Evolutionary conservation across 306 rosid genomes (phyloP).

Genomic region (Lathyrus sativus): DNA sequence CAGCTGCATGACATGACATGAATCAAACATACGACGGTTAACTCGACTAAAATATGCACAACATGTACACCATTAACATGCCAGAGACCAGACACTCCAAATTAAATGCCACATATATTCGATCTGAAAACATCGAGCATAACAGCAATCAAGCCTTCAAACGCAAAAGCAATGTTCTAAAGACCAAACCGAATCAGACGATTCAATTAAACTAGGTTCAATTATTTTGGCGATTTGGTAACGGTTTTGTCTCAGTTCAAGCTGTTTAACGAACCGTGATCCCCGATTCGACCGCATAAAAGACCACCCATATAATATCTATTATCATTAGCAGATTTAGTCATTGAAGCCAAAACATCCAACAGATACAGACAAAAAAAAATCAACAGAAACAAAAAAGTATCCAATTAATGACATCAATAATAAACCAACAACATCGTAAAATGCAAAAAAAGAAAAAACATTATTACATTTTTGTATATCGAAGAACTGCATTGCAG

Average conservation of each 20-base stretch:
- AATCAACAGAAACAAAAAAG: not conserved
- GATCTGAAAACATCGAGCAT: not conserved
- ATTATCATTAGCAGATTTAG: not conserved
- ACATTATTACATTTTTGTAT: constrained; percentile 69
- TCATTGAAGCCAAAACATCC: not conserved
- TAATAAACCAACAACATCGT: not conserved
- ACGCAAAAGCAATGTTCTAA: not conserved
- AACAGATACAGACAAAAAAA: not conserved
- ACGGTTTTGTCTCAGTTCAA: too few species aligned
- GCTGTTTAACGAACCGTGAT: not conserved
- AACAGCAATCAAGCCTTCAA: not conserved
- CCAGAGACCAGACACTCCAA: constrained; percentile 3
- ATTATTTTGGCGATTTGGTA: too few species aligned
- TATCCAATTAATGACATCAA: not conserved
- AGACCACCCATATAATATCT: not conserved
- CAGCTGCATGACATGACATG: constrained; percentile 58
- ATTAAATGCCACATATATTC: constrained; percentile 12
- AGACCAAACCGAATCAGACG: not conserved
- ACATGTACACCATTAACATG: constrained; percentile 4
- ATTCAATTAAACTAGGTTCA: not conserved
- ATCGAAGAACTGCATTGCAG: constrained; percentile 82
- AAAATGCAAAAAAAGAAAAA: not conserved
- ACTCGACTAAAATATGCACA: constrained; percentile 9
- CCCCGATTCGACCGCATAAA: not conserved
- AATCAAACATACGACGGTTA: constrained; percentile 25